Conservation (phyloP, 768 basidiomycete species). For the Postia placenta region DNA sequence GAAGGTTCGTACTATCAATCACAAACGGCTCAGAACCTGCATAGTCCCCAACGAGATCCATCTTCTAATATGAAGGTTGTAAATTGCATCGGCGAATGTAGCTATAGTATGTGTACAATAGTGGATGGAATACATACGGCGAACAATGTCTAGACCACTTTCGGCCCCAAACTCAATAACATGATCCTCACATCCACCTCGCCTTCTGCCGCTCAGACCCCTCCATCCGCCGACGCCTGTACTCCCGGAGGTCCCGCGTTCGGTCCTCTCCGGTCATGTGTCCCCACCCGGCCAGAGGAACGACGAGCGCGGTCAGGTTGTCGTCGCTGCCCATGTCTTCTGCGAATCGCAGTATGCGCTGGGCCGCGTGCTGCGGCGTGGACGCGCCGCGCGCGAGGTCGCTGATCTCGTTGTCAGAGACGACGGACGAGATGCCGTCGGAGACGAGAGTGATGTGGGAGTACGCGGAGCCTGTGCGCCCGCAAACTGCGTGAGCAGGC, state of each 20-base stretch:
- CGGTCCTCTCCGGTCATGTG: constrained; percentile 71
- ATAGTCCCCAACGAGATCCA: too few species aligned
- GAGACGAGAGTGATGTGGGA: constrained; percentile 87
- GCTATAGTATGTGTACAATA: not conserved
- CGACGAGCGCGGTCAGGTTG: constrained; percentile 86
- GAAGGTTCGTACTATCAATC: too few species aligned
- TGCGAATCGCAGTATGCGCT: constrained; percentile 76
- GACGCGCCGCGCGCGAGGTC: constrained; percentile 74
- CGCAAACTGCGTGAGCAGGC: not conserved
- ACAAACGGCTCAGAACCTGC: too few species aligned
- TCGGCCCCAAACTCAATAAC: too few species aligned
- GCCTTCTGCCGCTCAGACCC: constrained; percentile 26
- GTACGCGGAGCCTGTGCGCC: constrained; percentile 65
- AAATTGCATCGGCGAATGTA: too few species aligned
- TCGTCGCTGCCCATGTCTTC: constrained; percentile 87
- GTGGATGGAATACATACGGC: too few species aligned
- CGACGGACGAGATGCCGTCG: constrained; percentile 86
- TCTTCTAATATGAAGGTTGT: too few species aligned
- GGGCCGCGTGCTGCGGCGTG: constrained; percentile 77
- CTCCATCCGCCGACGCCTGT: constrained; percentile 49
- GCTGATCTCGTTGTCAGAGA: constrained; percentile 92
- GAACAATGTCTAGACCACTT: too few species aligned
- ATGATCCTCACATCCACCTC: constrained; percentile 19
- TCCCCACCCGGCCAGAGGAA: constrained; percentile 93
- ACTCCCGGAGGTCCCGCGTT: constrained; percentile 80